Conservation (phyloP, 2,329 filamentous ascomycete genomes). For the Sporothrix humicola region DNA sequence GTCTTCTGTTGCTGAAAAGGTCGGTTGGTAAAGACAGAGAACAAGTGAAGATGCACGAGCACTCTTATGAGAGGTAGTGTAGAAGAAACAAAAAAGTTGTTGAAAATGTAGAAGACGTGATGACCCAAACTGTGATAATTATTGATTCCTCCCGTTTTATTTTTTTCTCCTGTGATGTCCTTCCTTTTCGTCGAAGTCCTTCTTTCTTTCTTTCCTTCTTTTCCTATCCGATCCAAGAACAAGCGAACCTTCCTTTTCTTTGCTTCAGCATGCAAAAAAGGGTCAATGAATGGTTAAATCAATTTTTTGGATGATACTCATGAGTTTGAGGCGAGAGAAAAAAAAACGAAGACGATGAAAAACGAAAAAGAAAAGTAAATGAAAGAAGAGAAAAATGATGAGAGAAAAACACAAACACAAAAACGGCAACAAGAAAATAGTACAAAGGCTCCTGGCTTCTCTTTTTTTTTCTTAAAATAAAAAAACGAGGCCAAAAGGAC, state of each 20-base stretch:
- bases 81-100: not conserved
- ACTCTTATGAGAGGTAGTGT: not conserved
- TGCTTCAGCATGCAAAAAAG: constrained; percentile 46
- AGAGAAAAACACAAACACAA: constrained; percentile 46
- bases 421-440: constrained; percentile 58
- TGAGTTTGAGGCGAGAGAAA: constrained; percentile 30
- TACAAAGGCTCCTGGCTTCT: constrained; percentile 33
- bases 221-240: not conserved
- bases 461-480: no score
- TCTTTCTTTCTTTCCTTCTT: constrained; percentile 21
- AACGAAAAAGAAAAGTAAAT: constrained; percentile 22
- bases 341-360: constrained; percentile 25
- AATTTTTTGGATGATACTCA: constrained; percentile 39
- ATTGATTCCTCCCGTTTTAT: constrained; percentile 31
- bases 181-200: not conserved
- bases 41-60: constrained; percentile 4
- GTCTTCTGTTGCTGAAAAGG: not conserved
- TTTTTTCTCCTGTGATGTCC: not conserved
- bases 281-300: constrained; percentile 38
- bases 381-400: constrained; percentile 46
- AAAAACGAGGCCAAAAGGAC: constrained; percentile 29
- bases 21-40: not conserved
- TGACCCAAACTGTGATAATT: not conserved
- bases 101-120: not conserved
- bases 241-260: constrained; percentile 29